A percentile compares a stretch with the other conserved stretches of the same genome.
Evolutionary conservation across 441 rosid species (phyloP).

Genomic region (Brassica hybrid): DNA sequence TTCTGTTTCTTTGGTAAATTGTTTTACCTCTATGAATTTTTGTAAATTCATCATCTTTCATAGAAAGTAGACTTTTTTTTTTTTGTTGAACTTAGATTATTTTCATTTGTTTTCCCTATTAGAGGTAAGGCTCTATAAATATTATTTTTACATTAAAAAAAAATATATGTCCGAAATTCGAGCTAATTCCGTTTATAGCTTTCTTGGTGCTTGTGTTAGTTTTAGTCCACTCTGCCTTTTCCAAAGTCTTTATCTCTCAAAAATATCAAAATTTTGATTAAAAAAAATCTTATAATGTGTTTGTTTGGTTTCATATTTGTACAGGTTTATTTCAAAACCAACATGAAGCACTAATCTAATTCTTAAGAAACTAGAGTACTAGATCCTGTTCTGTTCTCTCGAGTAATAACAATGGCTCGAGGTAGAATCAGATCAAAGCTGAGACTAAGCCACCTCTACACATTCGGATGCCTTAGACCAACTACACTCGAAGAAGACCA

Average conservation of each 20-base stretch:
- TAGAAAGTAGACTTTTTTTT: neutral
- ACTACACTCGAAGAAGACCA: constrained; percentile 41
- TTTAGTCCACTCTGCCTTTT: too few relatives aligned
- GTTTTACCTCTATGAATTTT: constrained; percentile 10
- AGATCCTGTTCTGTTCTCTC: neutral
- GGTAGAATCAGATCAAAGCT: constrained; percentile 77
- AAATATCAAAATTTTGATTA: too few relatives aligned
- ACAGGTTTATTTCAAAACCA: neutral
- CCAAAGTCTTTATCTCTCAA: too few relatives aligned
- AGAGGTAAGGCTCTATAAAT: too few relatives aligned
- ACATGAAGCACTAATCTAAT: neutral
- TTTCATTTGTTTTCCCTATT: too few relatives aligned
- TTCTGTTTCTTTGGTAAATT: neutral
- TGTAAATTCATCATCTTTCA: constrained; percentile 34
- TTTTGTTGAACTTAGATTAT: too few relatives aligned
- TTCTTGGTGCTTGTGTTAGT: too few relatives aligned
- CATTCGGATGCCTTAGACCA: constrained; percentile 78
- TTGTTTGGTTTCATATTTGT: too few relatives aligned
- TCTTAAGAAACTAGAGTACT: constrained; percentile 13
- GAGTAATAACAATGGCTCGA: constrained; percentile 48
- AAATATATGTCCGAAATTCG: too few relatives aligned
- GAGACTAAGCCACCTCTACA: constrained; percentile 70
- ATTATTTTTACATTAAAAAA: too few relatives aligned
- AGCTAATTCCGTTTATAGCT: too few relatives aligned
- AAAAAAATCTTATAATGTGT: too few relatives aligned